Percentiles rank a stretch among this genome's conserved stretches.
Conservation (phyloP, 148 eudicot genomes). For the Cornus controversa region DNA sequence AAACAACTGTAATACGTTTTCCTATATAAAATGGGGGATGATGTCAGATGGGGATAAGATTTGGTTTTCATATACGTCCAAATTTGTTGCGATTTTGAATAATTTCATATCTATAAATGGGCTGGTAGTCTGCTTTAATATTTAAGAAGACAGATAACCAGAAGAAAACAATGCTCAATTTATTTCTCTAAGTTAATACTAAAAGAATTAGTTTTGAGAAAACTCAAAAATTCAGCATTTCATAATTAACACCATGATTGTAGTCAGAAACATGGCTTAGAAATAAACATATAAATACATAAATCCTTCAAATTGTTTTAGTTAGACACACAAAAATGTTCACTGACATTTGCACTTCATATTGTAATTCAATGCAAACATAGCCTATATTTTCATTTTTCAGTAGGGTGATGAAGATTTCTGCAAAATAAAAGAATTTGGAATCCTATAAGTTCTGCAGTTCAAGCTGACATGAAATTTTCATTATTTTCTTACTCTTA, state of each 20-base stretch:
- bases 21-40: not conserved
- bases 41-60: not conserved
- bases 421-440: not conserved
- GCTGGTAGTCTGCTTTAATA: not conserved
- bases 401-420: not conserved
- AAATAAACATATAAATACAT: not conserved
- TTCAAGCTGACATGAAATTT: not conserved
- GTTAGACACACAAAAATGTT: slow-evolving; percentile 1
- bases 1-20: not conserved
- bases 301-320: not conserved
- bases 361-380: not conserved
- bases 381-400: not conserved
- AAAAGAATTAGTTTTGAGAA: not conserved
- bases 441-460: no score
- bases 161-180: not conserved
- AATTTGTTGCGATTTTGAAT: not conserved
- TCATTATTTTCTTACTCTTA: not conserved
- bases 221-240: no score
- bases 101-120: not conserved
- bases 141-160: no score
- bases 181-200: no score
- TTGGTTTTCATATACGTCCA: not conserved
- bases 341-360: not conserved
- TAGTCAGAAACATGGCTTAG: not conserved
- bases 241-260: not conserved